A percentile compares a stretch with the other conserved stretches of the same genome.
Conservation (phyloP, 176 grass and related monocot genomes). For the Phoenix roebelenii region DNA sequence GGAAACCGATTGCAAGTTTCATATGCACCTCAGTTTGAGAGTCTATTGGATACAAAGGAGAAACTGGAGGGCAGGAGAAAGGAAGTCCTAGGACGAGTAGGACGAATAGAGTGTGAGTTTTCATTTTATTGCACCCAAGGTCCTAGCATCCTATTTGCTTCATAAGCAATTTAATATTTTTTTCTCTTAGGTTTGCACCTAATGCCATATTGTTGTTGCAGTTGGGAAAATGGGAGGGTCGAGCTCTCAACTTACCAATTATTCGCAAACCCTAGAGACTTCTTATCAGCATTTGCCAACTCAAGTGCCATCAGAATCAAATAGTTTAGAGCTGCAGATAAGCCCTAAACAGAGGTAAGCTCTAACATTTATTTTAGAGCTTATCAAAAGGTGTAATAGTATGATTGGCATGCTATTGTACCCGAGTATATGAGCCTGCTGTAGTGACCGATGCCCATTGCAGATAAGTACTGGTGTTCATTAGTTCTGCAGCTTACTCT, state of each 20-base stretch:
- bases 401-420: too few relatives aligned
- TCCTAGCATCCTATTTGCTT: not conserved
- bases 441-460: not conserved
- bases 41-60: constrained; percentile 52
- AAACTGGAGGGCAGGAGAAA: constrained; percentile 77
- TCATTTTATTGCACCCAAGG: not conserved
- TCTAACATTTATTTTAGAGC: too few relatives aligned
- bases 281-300: constrained; percentile 26
- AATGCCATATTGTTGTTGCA: constrained; percentile 19
- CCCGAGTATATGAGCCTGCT: too few relatives aligned
- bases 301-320: constrained; percentile 28
- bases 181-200: constrained; percentile 2
- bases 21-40: constrained; percentile 77
- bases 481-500: too few relatives aligned
- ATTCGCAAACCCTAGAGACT: not conserved
- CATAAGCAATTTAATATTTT: not conserved
- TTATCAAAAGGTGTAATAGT: too few relatives aligned
- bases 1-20: constrained; percentile 66
- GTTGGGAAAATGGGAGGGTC: constrained; percentile 34
- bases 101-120: constrained; percentile 54
- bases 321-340: constrained; percentile 15
- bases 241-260: constrained; percentile 8
- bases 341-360: constrained; percentile 52
- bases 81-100: constrained; percentile 57
- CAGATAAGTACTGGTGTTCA: too few relatives aligned